Evolutionary conservation across 768 basidiomycete genomes (phyloP), one percentile per base, ranked within the genome.

Genomic region (Hirschioporus abietinus): DNA sequence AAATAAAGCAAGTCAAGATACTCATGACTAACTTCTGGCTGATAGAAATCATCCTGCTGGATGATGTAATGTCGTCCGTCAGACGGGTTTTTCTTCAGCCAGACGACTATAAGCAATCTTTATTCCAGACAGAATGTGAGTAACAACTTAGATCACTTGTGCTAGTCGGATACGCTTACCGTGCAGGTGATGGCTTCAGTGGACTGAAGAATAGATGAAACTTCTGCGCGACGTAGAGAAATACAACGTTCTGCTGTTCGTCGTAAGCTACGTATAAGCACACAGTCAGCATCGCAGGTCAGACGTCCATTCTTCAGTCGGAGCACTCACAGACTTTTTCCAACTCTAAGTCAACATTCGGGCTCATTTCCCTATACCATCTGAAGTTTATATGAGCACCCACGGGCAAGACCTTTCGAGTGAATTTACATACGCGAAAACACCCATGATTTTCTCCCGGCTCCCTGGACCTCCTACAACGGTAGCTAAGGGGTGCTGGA

Each of bases 351-450:
- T 81, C 73, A 25, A 83, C 78, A 23, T 74, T 69, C 0, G 88
- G 88, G 12, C 86, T 88, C 72, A 88, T 74, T 36, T 89, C 77
- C 63, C 88, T 84, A 72, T 88, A 87, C 86, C 87, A 89, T 70
- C 86, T 86, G 64, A 9, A 25, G 20, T 66, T 9, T 36, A 35
- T 58, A 52, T 66, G 8, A 18, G 20, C 10, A 9, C 17, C 2
- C 20, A 35, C n/a, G 57, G 1, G 23, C 1, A 34, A 5, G 30
- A 30, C 8, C 30, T 25, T 12, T 58, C 17, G 15, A 10, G 17
- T n/a, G 3, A 15, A 3, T 52, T 15, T 20, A 72, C 82, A 27
- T 66, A 85, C 83, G 88, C 85, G 72, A 85, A 88, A 35, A 89
- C 79, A 10, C 79, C 85, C 3, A 89, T 77, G 30, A 90, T 77